phyloP scores from a whole-genome alignment of 257 asterid species.

The Perilla frutescens region DNA sequence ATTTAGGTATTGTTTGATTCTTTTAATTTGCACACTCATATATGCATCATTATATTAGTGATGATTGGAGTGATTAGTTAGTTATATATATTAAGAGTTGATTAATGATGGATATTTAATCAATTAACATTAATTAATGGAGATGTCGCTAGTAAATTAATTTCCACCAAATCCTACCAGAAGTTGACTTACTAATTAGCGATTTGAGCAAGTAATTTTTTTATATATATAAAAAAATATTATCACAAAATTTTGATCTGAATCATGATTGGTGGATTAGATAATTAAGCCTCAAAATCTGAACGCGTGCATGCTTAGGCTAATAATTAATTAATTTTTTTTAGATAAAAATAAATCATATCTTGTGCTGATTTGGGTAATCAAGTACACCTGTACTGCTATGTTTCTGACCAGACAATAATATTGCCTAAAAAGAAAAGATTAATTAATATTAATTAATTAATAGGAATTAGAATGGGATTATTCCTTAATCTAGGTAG shows the following conservation, averaged over 20 bases:
- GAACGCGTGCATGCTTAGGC: constrained; percentile 29
- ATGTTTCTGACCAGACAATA: neutral
- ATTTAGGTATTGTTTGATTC: neutral
- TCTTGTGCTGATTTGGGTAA: neutral
- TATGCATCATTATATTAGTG: too few species aligned
- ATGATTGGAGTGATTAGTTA: too few species aligned
- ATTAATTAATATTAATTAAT: neutral
- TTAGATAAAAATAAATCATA: constrained; percentile 1
- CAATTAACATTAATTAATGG: neutral
- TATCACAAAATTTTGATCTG: neutral
- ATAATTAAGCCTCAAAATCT: constrained; percentile 3
- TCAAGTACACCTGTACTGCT: neutral
- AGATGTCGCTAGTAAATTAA: neutral
- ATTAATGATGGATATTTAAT: neutral
- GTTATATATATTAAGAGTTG: neutral
- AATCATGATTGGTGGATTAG: constrained; percentile 18
- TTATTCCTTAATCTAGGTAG: constrained; percentile 30
- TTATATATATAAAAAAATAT: neutral
- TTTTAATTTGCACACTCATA: too few species aligned
- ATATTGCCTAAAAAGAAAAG: too few species aligned
- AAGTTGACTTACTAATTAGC: constrained; percentile 28
- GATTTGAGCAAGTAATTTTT: neutral
- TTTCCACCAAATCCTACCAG: constrained; percentile 33
- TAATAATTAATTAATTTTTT: neutral
- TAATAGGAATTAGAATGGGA: constrained; percentile 21